Evolutionary conservation across 2,329 filamentous ascomycete species (phyloP).

Genomic region (Colletotrichum zoysiae): DNA sequence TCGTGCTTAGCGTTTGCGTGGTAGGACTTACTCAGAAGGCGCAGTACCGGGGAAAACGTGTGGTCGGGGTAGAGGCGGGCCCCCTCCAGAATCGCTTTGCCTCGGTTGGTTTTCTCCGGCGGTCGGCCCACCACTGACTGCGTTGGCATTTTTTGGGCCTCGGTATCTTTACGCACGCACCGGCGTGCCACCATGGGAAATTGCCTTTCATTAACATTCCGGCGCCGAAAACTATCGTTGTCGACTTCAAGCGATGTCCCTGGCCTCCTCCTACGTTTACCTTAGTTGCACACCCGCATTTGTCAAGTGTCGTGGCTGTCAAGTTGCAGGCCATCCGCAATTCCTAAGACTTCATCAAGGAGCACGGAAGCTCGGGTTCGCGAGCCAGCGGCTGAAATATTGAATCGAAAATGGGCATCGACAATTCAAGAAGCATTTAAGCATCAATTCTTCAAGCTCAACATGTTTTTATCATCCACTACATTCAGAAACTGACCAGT

Average conservation of each 20-base stretch:
- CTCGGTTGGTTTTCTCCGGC: slow-evolving; percentile 26
- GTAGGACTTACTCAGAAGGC: slow-evolving; percentile 4
- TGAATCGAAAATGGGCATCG: neutral
- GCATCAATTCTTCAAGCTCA: neutral
- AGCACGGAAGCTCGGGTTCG: neutral
- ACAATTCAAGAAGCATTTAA: no score
- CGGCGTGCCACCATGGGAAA: neutral
- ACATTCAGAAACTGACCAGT: neutral
- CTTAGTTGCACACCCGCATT: neutral
- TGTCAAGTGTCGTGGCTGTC: neutral
- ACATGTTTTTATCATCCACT: neutral
- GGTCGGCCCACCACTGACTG: slow-evolving; percentile 8
- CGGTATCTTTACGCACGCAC: slow-evolving; percentile 26
- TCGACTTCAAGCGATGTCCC: neutral
- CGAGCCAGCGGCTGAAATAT: neutral
- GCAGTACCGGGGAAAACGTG: slow-evolving; percentile 30
- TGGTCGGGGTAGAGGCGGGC: slow-evolving; percentile 19
- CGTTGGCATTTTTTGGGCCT: slow-evolving; percentile 12
- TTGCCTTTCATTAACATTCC: neutral
- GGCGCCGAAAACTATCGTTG: neutral
- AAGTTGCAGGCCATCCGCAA: neutral
- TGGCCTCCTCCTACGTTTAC: neutral
- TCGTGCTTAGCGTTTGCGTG: slow-evolving; percentile 29
- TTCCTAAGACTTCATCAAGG: neutral
- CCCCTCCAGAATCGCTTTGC: slow-evolving; percentile 19